Evolutionary conservation across 108 stramenopile genomes (phyloP).

Genomic region (Nitzschia sp.): DNA sequence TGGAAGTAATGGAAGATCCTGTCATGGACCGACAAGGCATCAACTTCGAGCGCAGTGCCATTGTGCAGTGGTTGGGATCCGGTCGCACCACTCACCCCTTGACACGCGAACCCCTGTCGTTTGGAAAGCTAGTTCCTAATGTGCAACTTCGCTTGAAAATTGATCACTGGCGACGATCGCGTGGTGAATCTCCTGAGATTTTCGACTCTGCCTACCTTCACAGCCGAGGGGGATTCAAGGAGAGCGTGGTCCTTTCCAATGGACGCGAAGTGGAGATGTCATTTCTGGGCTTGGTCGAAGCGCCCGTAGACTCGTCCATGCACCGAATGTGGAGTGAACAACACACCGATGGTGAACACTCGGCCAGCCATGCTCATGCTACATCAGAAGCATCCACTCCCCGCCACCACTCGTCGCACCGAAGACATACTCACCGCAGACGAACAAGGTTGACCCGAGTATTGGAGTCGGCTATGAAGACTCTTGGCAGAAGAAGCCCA

Average conservation of each 20-base stretch:
- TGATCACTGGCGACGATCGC: slow-evolving; percentile 2
- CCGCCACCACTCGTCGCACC: background rate
- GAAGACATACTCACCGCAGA: background rate
- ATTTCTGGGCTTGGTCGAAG: background rate
- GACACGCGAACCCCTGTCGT: slow-evolving; percentile 3
- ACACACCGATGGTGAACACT: background rate
- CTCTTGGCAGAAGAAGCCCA: background rate
- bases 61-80: slow-evolving; percentile 33
- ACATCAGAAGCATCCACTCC: background rate
- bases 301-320: background rate
- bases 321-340: slow-evolving; percentile 3
- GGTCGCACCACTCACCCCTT: slow-evolving; percentile 1
- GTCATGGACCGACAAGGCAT: slow-evolving; percentile 32
- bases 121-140: background rate
- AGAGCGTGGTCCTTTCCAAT: background rate
- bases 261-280: background rate
- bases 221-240: background rate
- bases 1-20: slow-evolving; percentile 42
- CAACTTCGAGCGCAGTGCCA: slow-evolving; percentile 43
- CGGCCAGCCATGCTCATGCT: background rate
- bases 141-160: slow-evolving; percentile 10
- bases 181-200: background rate
- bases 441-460: background rate
- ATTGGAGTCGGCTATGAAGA: background rate
- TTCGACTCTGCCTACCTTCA: background rate